Conservation (phyloP, 2,329 filamentous ascomycete genomes). For the Madurella mycetomatis region DNA sequence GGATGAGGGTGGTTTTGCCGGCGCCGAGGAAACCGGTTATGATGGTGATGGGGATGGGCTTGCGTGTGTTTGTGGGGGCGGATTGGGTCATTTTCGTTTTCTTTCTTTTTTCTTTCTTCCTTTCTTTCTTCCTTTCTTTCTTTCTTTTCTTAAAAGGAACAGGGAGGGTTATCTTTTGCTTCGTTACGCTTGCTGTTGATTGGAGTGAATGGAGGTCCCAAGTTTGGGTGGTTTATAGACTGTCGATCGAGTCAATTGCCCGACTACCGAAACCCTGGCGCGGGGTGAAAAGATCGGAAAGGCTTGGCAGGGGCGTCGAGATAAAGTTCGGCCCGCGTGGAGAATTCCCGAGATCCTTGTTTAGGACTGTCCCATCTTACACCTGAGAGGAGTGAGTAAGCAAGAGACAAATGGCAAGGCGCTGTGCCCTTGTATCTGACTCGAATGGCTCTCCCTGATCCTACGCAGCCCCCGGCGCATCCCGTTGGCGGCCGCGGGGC, state of each 20-base stretch:
- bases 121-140: too few relatives aligned
- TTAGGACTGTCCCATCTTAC: neutral
- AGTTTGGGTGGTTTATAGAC: too few relatives aligned
- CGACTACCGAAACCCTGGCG: neutral
- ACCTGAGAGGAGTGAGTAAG: too few relatives aligned
- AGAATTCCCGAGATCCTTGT: neutral
- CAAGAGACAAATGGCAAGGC: too few relatives aligned
- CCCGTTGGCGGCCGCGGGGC: too few relatives aligned
- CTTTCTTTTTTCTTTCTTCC: too few relatives aligned
- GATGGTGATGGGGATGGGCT: slow-evolving; percentile 82
- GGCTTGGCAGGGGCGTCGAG: slow-evolving; percentile 14
- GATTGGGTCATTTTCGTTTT: slow-evolving; percentile 8
- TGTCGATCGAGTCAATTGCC: too few relatives aligned
- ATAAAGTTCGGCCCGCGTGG: slow-evolving; percentile 3
- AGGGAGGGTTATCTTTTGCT: neutral
- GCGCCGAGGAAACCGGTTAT: slow-evolving; percentile 94
- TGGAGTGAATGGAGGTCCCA: too few relatives aligned
- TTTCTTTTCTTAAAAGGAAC: slow-evolving; percentile 1
- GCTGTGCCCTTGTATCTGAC: too few relatives aligned
- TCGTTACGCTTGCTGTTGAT: too few relatives aligned
- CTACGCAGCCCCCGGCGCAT: too few relatives aligned
- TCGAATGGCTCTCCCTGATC: too few relatives aligned
- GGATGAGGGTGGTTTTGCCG: slow-evolving; percentile 92
- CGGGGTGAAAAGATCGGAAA: slow-evolving; percentile 16
- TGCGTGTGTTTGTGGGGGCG: slow-evolving; percentile 37